A percentile compares a stretch with the other conserved stretches of the same genome.
These are phyloP conservation scores for Baudoinia panamericana DNA, from an alignment of 495 filamentous ascomycete species.

Conservation along the genomic window DNA sequence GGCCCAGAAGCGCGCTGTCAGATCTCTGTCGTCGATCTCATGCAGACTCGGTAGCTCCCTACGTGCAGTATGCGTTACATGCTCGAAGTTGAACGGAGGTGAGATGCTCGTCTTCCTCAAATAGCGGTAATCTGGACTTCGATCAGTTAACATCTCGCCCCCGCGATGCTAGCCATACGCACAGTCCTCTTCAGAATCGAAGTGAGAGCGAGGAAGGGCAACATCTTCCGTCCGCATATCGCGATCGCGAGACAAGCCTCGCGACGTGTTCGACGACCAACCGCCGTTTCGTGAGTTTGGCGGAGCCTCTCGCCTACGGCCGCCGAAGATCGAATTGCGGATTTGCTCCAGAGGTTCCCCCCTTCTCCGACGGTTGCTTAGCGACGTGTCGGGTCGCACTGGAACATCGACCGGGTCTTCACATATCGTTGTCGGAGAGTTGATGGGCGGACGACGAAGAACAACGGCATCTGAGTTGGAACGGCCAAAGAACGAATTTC, in stretches of 20 bases:
- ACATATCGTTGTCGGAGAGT: not conserved
- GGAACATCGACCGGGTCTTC: not conserved
- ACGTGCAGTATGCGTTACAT: constrained; percentile 63
- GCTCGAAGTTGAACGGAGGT: constrained; percentile 77
- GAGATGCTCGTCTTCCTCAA: constrained; percentile 43
- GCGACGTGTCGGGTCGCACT: constrained; percentile 1
- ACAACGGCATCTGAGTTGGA: not conserved
- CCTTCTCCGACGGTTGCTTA: constrained; percentile 1
- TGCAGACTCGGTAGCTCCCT: constrained; percentile 49
- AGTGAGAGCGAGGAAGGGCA: not conserved
- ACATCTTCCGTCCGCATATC: not conserved
- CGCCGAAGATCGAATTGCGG: constrained; percentile 7
- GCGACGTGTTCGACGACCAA: not conserved
- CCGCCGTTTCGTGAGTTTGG: not conserved
- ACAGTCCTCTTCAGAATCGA: constrained; percentile 11
- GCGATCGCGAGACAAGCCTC: not conserved
- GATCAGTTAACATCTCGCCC: not conserved
- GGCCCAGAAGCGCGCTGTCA: constrained; percentile 53
- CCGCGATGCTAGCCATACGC: not conserved
- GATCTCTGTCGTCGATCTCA: constrained; percentile 43
- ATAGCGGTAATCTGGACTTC: constrained; percentile 10
- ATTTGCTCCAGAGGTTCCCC: constrained; percentile 9
- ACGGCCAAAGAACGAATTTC: constrained; percentile 4
- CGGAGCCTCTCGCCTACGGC: not conserved
- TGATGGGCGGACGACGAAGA: not conserved